phyloP scores from a whole-genome alignment of 208 protist genomes.

The Crithidia expoeki region DNA sequence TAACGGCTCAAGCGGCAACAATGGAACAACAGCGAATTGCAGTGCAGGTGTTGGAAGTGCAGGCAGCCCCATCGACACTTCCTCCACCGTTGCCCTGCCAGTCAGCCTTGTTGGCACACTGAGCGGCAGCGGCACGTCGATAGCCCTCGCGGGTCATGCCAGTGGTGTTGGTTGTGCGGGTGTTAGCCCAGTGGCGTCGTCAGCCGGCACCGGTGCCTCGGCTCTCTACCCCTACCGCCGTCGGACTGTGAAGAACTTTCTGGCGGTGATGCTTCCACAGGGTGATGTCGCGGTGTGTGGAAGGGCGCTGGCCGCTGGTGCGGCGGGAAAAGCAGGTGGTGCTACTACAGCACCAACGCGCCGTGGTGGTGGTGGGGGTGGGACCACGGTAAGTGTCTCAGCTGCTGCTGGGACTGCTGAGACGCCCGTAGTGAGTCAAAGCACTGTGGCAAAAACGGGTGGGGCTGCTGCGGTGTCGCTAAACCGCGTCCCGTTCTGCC shows the following conservation, averaged over 20 bases:
- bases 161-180: background rate
- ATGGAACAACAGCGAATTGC: no score
- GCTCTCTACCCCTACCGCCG: conserved; percentile 21
- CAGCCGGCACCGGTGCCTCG: conserved; percentile 2
- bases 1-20: background rate
- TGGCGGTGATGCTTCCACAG: conserved; percentile 56
- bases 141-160: background rate
- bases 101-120: no score
- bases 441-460: background rate
- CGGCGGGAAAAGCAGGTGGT: background rate
- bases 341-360: no score
- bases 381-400: background rate
- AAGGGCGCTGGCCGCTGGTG: background rate
- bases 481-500: background rate
- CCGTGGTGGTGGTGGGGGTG: background rate
- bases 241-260: conserved; percentile 31
- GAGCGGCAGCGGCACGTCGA: background rate
- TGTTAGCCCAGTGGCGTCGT: background rate
- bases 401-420: background rate
- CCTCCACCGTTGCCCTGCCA: conserved; percentile 1
- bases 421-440: no score
- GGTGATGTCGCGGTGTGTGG: conserved; percentile 55
- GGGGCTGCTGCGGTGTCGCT: background rate
- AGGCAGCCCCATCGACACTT: background rate
- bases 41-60: background rate